These are phyloP conservation scores for Diplodia corticola DNA, from an alignment of 2,329 filamentous ascomycete species.

Conservation along the genomic window DNA sequence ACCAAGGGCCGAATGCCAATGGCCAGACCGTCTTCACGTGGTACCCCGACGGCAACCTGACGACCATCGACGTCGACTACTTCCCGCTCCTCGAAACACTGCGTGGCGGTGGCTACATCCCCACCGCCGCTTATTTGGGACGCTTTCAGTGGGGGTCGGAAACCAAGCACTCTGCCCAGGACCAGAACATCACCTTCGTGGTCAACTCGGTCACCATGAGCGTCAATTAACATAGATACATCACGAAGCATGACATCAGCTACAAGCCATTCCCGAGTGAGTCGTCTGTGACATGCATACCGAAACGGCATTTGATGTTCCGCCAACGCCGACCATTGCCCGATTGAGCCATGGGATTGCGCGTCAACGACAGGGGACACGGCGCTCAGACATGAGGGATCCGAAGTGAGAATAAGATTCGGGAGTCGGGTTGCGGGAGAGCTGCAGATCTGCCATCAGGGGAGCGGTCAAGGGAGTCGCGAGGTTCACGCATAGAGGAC, in stretches of 20 bases:
- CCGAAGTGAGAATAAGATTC: constrained; percentile 1
- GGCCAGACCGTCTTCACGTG: constrained; percentile 23
- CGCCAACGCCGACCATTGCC: not conserved
- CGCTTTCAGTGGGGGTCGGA: constrained; percentile 24
- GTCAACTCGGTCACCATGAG: constrained; percentile 15
- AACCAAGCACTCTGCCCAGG: constrained; percentile 10
- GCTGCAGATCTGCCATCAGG: not conserved
- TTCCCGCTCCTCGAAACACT: constrained; percentile 21
- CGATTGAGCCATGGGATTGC: not conserved
- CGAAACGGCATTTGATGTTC: not conserved
- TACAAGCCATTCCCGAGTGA: too few relatives aligned
- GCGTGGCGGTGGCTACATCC: not conserved
- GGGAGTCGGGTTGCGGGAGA: not conserved
- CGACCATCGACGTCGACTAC: constrained; percentile 16
- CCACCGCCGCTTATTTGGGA: constrained; percentile 17
- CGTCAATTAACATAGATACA: not conserved
- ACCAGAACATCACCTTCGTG: constrained; percentile 23
- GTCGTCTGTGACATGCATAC: too few relatives aligned
- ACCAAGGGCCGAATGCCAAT: constrained; percentile 17
- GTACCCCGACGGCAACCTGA: constrained; percentile 15
- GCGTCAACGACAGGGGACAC: not conserved
- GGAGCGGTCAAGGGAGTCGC: too few relatives aligned
- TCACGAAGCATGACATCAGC: too few relatives aligned
- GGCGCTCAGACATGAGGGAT: not conserved
- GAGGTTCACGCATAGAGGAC: not conserved